Percentiles rank a stretch among this genome's conserved stretches.
Evolutionary conservation across 2,329 filamentous ascomycete species (phyloP).

Genomic region (Colletotrichum liriopes): DNA sequence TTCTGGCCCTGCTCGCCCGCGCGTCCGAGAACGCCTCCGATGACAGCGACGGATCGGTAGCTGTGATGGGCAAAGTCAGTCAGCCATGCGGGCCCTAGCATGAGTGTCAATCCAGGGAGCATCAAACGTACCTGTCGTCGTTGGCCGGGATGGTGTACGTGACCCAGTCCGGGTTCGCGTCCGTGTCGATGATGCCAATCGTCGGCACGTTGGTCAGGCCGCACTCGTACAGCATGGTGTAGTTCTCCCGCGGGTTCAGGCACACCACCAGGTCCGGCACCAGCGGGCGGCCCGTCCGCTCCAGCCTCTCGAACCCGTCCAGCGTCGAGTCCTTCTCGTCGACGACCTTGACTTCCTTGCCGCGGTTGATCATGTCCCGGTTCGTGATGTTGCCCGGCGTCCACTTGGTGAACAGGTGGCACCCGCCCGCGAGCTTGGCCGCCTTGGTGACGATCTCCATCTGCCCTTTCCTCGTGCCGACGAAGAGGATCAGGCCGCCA

Average conservation of each 20-base stretch:
- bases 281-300: constrained; percentile 75
- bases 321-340: constrained; percentile 78
- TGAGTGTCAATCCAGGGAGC: not conserved
- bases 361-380: constrained; percentile 86
- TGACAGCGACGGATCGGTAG: constrained; percentile 84
- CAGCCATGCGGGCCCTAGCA: not conserved
- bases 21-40: constrained; percentile 87
- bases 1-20: constrained; percentile 85
- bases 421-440: constrained; percentile 82
- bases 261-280: constrained; percentile 93
- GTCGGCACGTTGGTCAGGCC: constrained; percentile 90
- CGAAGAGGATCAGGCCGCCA: constrained; percentile 91
- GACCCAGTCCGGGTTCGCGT: constrained; percentile 92
- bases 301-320: constrained; percentile 75
- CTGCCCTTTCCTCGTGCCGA: constrained; percentile 88
- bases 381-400: constrained; percentile 94
- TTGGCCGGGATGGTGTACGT: constrained; percentile 98
- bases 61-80: constrained; percentile 59
- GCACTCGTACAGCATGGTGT: constrained; percentile 91
- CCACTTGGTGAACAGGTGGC: constrained; percentile 94
- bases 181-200: constrained; percentile 94
- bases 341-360: constrained; percentile 80
- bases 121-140: constrained; percentile 82
- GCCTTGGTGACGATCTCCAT: constrained; percentile 85
- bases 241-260: constrained; percentile 94